Base-by-base conservation (phyloP, 2,329 filamentous ascomycete genomes). In the Penicillium aurantiogriseum region DNA sequence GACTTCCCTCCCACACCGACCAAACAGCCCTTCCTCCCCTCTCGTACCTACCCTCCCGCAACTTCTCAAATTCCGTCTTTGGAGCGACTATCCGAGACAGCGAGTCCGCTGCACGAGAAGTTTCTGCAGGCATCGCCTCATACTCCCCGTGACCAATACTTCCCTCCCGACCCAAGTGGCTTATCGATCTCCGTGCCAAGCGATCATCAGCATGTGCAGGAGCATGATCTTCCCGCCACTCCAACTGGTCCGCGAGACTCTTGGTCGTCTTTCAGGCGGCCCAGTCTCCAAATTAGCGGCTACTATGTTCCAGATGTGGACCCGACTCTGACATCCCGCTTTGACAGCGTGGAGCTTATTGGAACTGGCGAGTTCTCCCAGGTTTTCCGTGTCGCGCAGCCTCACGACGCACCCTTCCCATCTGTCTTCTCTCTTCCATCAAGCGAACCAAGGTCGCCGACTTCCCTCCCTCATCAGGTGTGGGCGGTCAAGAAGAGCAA, bases 401-500 rank as follows among this genome's bases (percentile, higher is more conserved):
- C 77, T 58, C 64, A 73, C 13, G 69, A 74, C 38, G 57, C 66
- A 9, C 71, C 73, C 61, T 66, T 75, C 38, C 69, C 75, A 57
- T 69, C 75, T 64, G 65, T 80, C 67, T 74, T 79, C 73, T 67
- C 79, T 65, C 54, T 78, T 58, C 79, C 83, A 1, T 79, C 76
- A 1, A 75, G 74, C 53, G 74, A 79, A 11, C 79, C 75, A 38
- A 76, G 81, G n/a, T 80, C 85, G 9, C 82, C 81, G 11, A 82
- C 79, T 40, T 78, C 83, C 8, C 68, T 82, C 23, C 79, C 82
- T 33, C 80, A 83, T 35, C 81, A 83, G 53, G 86, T 96, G 0
- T 97, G 88, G 80, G 93, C 93, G 2, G 92, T 99, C 54, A 99
- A 99, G 80, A 97, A 96, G 78, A 88, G 91, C 59, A 90, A 90